phyloP scores from a whole-genome alignment of 129 eudicot species.

The Logfia minima region DNA sequence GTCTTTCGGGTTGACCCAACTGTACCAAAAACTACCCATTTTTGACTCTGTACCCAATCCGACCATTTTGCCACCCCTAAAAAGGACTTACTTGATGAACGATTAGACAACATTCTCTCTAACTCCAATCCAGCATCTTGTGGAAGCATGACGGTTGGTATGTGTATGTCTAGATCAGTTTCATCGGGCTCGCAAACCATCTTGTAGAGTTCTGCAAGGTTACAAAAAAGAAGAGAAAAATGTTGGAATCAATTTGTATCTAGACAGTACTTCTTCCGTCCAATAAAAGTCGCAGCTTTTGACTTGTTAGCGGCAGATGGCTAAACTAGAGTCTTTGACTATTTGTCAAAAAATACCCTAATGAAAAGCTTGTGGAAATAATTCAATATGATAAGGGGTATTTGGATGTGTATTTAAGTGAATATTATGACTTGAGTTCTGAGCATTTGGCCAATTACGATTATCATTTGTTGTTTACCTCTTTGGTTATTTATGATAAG shows the following conservation, averaged over 20 bases:
- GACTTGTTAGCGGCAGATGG: background rate
- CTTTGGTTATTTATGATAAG: slow-evolving; percentile 75
- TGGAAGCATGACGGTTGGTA: slow-evolving; percentile 85
- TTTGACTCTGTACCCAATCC: background rate
- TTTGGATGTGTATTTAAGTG: too few species aligned
- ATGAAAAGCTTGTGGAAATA: slow-evolving; percentile 2
- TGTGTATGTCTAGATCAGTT: slow-evolving; percentile 87
- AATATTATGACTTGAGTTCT: too few species aligned
- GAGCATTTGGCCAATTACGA: too few species aligned
- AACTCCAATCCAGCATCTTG: slow-evolving; percentile 77
- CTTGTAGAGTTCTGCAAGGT: slow-evolving; percentile 72
- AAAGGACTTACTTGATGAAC: slow-evolving; percentile 56
- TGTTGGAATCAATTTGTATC: background rate
- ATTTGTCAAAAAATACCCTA: slow-evolving; percentile 3
- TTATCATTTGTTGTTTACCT: slow-evolving; percentile 40
- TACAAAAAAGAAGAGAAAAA: slow-evolving; percentile 12
- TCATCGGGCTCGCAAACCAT: slow-evolving; percentile 93
- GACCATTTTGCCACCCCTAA: background rate
- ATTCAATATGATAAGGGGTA: slow-evolving; percentile 3
- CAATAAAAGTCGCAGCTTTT: slow-evolving; percentile 2
- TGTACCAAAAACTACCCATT: background rate
- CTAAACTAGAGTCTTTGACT: background rate
- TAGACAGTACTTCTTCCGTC: background rate
- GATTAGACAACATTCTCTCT: slow-evolving; percentile 65
- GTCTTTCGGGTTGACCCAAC: background rate